These are phyloP conservation scores for Poa annua DNA, from an alignment of 176 grass and related monocot species.

Conservation along the genomic window DNA sequence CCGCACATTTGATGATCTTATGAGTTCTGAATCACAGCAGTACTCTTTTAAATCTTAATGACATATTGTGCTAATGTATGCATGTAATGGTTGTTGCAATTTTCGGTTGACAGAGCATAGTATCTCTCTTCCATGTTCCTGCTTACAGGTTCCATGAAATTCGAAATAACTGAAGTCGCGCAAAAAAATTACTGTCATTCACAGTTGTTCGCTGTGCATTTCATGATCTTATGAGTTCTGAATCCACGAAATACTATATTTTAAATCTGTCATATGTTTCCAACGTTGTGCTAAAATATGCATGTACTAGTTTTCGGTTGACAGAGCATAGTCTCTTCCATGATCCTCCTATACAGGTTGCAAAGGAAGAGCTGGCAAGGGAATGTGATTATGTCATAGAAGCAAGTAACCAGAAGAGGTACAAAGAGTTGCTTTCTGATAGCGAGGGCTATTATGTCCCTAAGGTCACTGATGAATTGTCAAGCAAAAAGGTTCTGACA, in stretches of 20 bases:
- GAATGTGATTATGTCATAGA: slow-evolving; percentile 97
- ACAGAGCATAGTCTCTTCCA: slow-evolving; percentile 22
- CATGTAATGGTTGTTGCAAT: background rate
- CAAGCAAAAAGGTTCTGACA: slow-evolving; percentile 82
- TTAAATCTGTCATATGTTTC: background rate
- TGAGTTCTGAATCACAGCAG: background rate
- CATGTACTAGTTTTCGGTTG: background rate
- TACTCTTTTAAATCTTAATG: slow-evolving; percentile 1
- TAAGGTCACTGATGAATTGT: slow-evolving; percentile 71
- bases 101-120: slow-evolving; percentile 21
- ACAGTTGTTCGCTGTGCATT: background rate
- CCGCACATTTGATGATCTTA: slow-evolving; percentile 4
- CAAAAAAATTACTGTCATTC: background rate
- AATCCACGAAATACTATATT: slow-evolving; percentile 18
- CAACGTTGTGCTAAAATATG: background rate
- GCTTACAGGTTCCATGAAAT: slow-evolving; percentile 66
- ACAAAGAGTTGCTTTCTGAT: slow-evolving; percentile 72
- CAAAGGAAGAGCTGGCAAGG: slow-evolving; percentile 84
- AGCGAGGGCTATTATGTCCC: slow-evolving; percentile 79
- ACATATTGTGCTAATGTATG: background rate
- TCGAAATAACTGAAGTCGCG: background rate
- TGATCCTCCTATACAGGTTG: slow-evolving; percentile 64
- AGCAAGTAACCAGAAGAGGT: slow-evolving; percentile 86
- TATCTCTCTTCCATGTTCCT: slow-evolving; percentile 20
- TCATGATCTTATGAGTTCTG: slow-evolving; percentile 2